phyloP scores from a whole-genome alignment of 306 rosid species.

The Begonia loranthoides region DNA sequence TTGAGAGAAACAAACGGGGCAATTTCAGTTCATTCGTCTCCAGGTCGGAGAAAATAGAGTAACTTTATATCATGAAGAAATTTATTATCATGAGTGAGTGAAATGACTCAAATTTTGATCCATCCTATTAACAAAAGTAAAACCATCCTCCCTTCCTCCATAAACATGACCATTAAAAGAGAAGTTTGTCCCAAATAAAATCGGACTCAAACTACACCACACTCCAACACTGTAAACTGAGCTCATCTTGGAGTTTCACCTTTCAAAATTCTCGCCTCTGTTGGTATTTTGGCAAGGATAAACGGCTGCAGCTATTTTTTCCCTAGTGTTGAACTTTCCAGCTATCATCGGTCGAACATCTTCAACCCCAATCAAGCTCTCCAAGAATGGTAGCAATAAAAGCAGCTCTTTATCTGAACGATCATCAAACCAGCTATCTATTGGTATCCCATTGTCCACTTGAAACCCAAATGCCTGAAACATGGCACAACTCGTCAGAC shows the following conservation, averaged over 20 bases:
- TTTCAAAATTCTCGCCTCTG: conserved; percentile 20
- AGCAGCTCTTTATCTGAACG: conserved; percentile 71
- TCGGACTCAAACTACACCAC: too few species aligned
- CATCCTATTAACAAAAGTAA: too few species aligned
- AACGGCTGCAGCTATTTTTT: conserved; percentile 69
- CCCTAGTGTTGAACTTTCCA: conserved; percentile 63
- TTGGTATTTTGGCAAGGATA: conserved; percentile 46
- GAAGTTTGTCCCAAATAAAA: too few species aligned
- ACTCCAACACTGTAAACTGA: too few species aligned
- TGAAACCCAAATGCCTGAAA: conserved; percentile 95
- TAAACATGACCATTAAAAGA: too few species aligned
- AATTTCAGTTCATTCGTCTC: too few species aligned
- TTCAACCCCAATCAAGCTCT: conserved; percentile 80
- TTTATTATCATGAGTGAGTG: too few species aligned
- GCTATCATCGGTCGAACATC: conserved; percentile 93
- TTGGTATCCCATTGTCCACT: conserved; percentile 97
- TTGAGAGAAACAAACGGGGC: too few species aligned
- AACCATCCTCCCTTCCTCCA: too few species aligned
- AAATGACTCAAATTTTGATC: too few species aligned
- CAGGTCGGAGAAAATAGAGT: too few species aligned
- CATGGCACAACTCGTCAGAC: neutral
- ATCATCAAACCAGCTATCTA: conserved; percentile 98
- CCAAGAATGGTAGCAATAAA: conserved; percentile 71
- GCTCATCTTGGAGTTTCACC: conserved; percentile 24
- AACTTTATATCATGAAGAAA: too few species aligned